Evolutionary conservation across 2,329 filamentous ascomycete genomes (phyloP).

Genomic region (Microthyrium microscopicum): DNA sequence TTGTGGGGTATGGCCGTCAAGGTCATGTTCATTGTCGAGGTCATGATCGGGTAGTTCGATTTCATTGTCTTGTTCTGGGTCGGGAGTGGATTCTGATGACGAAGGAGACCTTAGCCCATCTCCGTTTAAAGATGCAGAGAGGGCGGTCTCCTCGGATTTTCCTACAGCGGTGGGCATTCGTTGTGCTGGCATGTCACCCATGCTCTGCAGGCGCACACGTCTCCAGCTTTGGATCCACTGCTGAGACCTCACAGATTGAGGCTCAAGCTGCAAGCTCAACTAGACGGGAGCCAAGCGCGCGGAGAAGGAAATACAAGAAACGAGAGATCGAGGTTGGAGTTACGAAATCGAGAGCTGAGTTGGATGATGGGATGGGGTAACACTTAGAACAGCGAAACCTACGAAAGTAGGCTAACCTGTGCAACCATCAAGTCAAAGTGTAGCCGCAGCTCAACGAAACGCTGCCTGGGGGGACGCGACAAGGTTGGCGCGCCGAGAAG

Average conservation of each 20-base stretch:
- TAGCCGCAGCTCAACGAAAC: too few species aligned
- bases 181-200: constrained; percentile 29
- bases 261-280: too few species aligned
- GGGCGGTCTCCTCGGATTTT: constrained; percentile 26
- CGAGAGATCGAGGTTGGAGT: not conserved
- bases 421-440: too few species aligned
- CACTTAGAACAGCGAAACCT: not conserved
- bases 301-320: too few species aligned
- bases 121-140: too few species aligned
- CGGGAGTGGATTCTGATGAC: constrained; percentile 31
- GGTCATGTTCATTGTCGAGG: too few species aligned
- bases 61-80: constrained; percentile 23
- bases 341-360: not conserved
- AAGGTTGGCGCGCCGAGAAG: too few species aligned
- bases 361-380: not conserved
- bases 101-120: constrained; percentile 23
- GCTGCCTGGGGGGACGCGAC: too few species aligned
- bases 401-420: not conserved
- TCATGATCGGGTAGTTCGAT: constrained; percentile 19
- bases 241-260: too few species aligned
- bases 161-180: constrained; percentile 23
- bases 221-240: too few species aligned
- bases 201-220: constrained; percentile 30
- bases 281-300: too few species aligned
- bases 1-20: too few species aligned